Conservation (phyloP, 257 asterid species). For the Mitragyna speciosa region DNA sequence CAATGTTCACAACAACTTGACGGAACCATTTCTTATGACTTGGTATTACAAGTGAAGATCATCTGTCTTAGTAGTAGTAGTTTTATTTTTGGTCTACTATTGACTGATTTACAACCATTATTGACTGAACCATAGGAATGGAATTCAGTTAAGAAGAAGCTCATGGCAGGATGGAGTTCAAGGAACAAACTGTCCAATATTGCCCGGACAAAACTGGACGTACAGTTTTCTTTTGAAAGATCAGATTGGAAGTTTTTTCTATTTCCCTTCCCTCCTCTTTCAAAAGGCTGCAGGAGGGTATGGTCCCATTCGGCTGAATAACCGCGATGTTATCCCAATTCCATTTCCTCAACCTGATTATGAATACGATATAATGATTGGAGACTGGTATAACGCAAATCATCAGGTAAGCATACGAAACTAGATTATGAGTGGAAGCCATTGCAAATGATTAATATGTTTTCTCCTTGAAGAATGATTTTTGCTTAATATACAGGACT, state of each 20-base stretch:
- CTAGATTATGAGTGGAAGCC: no score
- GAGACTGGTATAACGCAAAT: slow-evolving; percentile 39
- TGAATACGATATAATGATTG: slow-evolving; percentile 35
- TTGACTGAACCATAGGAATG: slow-evolving; percentile 24
- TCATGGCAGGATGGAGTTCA: slow-evolving; percentile 44
- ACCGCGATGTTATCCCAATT: neutral
- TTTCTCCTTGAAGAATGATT: no score
- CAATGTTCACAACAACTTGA: slow-evolving; percentile 36
- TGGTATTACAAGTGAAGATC: slow-evolving; percentile 20
- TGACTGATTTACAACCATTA: no score
- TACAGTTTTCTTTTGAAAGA: slow-evolving; percentile 38
- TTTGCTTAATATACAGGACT: slow-evolving; percentile 6
- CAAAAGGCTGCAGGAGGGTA: slow-evolving; percentile 51
- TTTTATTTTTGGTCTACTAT: neutral
- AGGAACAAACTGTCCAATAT: slow-evolving; percentile 43
- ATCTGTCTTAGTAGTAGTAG: no score
- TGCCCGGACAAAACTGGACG: slow-evolving; percentile 40
- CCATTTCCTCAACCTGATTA: slow-evolving; percentile 27
- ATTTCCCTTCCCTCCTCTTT: slow-evolving; percentile 38
- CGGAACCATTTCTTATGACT: slow-evolving; percentile 35
- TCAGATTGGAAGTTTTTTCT: slow-evolving; percentile 41
- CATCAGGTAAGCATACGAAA: slow-evolving; percentile 13
- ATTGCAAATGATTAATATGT: no score
- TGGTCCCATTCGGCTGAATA: slow-evolving; percentile 34
- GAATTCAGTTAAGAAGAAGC: slow-evolving; percentile 29